Base-by-base conservation (phyloP, 2,329 filamentous ascomycete species). In the Monilinia fructicola region DNA sequence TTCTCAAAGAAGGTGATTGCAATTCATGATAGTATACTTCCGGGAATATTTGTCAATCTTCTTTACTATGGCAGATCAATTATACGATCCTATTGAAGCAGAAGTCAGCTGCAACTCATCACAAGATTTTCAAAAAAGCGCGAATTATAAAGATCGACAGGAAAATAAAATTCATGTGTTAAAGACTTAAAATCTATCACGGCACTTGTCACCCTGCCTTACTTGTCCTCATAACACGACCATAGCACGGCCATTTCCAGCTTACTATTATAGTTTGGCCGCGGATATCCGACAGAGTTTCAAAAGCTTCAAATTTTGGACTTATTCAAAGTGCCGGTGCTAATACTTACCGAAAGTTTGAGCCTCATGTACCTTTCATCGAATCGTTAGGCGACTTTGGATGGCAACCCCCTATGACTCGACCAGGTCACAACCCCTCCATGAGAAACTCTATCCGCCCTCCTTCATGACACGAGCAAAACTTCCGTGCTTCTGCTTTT, bases 31-130 rank as follows among this genome's bases (percentile, higher is more conserved):
- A 48, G 35, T 44, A 52, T 65, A 42, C 28, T 50, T 38, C 52
- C 38, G 42, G 18, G 40, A 52, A 26, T 12, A 40, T 21, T 4
- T n/a, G 23, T 16, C 10, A 42, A 52, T 26, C 14, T 21, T 53
- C 26, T 31, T 65, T 40, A 28, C 31, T 26, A 44, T 60, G n/a
- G 31, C 35, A 48, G 26, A 35, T 21, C 18, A 42, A 26, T 35
- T 44, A 12, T 53, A 60, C 54, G 12, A 44, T 9, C 2, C 21
- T 46, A n/a, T 31, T 35, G 46, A 60, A 44, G 54, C 54, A 65
- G 21, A 31, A 65, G 63, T 59, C 63, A 65, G 28, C 54, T 52
- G 63, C 48, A 59, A 44, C 18, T 16, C 46, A 44, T 60, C 44
- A 60, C 54, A 23, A 42, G 44, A 44, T 16, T 53, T 44, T 26